Evolutionary conservation across 768 basidiomycete species (phyloP), one percentile per base, ranked within the genome.

Genomic region (Hirschioporus abietinus): DNA sequence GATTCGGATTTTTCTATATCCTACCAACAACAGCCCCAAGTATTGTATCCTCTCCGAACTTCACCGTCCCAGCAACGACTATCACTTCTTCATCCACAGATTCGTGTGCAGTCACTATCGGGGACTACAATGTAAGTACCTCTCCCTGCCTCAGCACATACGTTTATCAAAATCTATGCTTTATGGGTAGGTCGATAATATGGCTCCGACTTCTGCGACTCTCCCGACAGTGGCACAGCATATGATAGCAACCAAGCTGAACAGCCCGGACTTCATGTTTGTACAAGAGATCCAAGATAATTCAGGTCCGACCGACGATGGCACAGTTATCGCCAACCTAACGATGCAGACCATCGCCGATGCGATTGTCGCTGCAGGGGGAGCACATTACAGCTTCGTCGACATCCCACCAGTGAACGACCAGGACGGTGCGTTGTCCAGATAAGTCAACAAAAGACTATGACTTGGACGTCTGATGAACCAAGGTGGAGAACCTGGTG

Each of bases 261-360:
- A 76, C 20, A 78, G 81, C 0, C 87, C 88, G 0, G 86, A 88
- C 70, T 78, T 89, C 65, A 73, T 89, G 68, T 87, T 88, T 72
- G 68, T 89, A 6, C 87, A 89, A 74, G 88, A 89, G 70, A 83
- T 89, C n/a, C 85, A 88, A 70, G 86, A 87, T 72, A 83, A 87
- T 72, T 81, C 79, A 1, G 86, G 86, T 6, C 70, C 80, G 1
- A 81, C 74, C 0, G 73, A 88, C 70, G 81, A 88, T 70, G 87
- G 87, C 23, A 79, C 79, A 6, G 84, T 86, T 59, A 76, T 72
- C 63, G 85, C 84, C 7, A 83, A 85, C 72, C 70, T 83, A 66
- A 88, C 87, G 6, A 76, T 89, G 36, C 71, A 77, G 25, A 82
- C 77, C 9, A 75, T 89, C 25, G 78, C 81, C 4, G 76, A 77